These are phyloP conservation scores for Cadophora gregata DNA, from an alignment of 2,329 filamentous ascomycete genomes.

Conservation along the genomic window DNA sequence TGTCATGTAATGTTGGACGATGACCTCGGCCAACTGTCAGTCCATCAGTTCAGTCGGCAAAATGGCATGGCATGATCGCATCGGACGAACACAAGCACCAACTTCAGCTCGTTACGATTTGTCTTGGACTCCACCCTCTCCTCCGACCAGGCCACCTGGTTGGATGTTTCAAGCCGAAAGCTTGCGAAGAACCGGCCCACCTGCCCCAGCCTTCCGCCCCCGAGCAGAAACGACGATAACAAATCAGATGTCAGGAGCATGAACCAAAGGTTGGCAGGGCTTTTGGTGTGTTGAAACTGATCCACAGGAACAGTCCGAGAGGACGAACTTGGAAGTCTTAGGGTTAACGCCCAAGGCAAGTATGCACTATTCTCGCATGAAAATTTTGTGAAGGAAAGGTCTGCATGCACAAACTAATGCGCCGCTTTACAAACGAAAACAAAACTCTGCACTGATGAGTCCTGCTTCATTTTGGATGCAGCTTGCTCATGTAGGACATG, in stretches of 20 bases:
- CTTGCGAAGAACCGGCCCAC: constrained; percentile 6
- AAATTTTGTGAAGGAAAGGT: constrained; percentile 7
- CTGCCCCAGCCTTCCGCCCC: neutral
- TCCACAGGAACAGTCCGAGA: neutral
- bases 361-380: neutral
- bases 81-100: constrained; percentile 14
- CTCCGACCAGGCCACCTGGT: constrained; percentile 5
- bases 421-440: constrained; percentile 10
- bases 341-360: neutral
- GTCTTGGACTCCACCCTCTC: neutral
- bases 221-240: neutral
- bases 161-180: constrained; percentile 7
- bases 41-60: neutral
- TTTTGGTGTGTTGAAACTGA: neutral
- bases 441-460: neutral
- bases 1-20: neutral
- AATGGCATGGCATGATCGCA: neutral
- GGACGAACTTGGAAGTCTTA: neutral
- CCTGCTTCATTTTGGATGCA: neutral
- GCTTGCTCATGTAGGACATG: neutral
- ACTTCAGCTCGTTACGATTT: no score
- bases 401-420: constrained; percentile 18
- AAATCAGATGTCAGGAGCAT: constrained; percentile 14
- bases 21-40: neutral
- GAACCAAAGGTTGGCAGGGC: constrained; percentile 1